Percentiles rank a stretch among this genome's conserved stretches.
These are phyloP conservation scores for Ceratobasidium sp. DNA, from an alignment of 1,284 basidiomycete genomes.

Conservation along the genomic window DNA sequence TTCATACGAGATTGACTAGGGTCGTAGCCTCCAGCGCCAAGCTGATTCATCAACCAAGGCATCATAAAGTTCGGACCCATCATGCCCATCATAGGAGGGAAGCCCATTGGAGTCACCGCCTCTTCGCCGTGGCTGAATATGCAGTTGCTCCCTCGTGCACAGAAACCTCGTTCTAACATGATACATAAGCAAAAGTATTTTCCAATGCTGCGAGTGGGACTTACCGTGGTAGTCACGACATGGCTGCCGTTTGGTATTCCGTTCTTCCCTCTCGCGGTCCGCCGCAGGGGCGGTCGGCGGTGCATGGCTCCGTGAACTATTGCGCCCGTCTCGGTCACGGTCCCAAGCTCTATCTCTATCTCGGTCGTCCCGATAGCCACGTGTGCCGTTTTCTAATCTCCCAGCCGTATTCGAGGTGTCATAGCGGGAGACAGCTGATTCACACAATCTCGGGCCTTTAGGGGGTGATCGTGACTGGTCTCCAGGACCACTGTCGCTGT, in stretches of 20 bases:
- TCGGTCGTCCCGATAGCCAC: constrained; percentile 53
- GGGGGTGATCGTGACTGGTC: constrained; percentile 62
- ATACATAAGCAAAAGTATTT: constrained; percentile 18
- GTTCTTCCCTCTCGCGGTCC: constrained; percentile 43
- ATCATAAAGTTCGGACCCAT: constrained; percentile 42
- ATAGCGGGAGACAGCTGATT: constrained; percentile 71
- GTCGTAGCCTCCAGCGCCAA: constrained; percentile 65
- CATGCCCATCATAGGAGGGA: constrained; percentile 45
- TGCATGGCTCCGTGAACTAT: constrained; percentile 52
- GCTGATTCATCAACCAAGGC: constrained; percentile 44
- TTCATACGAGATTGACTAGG: constrained; percentile 81
- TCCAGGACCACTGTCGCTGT: constrained; percentile 64
- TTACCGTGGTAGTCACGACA: constrained; percentile 91
- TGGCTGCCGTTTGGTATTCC: constrained; percentile 58
- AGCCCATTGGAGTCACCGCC: constrained; percentile 67
- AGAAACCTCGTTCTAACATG: constrained; percentile 84
- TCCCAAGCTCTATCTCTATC: constrained; percentile 49
- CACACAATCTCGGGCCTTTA: constrained; percentile 75
- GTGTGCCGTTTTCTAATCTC: constrained; percentile 45
- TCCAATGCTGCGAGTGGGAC: constrained; percentile 51
- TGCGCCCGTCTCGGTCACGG: constrained; percentile 53
- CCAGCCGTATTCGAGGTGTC: constrained; percentile 49
- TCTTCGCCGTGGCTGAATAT: constrained; percentile 91
- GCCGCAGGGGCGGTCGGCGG: constrained; percentile 47
- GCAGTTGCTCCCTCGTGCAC: constrained; percentile 88